phyloP scores from a whole-genome alignment of 441 rosid genomes.

The Bruguiera hainesii region DNA sequence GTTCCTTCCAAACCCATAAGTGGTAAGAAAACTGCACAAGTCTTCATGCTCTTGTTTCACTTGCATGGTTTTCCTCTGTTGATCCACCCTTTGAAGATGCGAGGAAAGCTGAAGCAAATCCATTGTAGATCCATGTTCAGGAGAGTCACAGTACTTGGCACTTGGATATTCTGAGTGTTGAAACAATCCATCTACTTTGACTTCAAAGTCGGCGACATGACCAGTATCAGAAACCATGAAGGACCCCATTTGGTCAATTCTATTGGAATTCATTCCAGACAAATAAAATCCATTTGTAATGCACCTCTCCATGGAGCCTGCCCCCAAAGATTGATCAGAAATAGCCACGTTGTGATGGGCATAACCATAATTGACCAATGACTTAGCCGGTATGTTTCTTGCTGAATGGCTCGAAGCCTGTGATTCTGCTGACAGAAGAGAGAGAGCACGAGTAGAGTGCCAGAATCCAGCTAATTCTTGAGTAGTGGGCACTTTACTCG shows the following conservation, averaged over 20 bases:
- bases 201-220: slow-evolving; percentile 22
- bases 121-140: slow-evolving; percentile 44
- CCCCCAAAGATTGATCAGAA: slow-evolving; percentile 24
- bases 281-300: slow-evolving; percentile 18
- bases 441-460: slow-evolving; percentile 70
- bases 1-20: slow-evolving; percentile 24
- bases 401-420: slow-evolving; percentile 37
- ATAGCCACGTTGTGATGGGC: slow-evolving; percentile 13
- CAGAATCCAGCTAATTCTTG: slow-evolving; percentile 41
- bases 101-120: slow-evolving; percentile 70
- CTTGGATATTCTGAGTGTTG: slow-evolving; percentile 21
- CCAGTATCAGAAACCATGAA: slow-evolving; percentile 21
- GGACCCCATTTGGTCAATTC: slow-evolving; percentile 19
- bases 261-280: slow-evolving; percentile 26
- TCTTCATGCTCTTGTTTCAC: slow-evolving; percentile 50
- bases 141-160: slow-evolving; percentile 27
- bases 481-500: slow-evolving; percentile 33
- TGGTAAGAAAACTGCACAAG: slow-evolving; percentile 32
- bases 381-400: slow-evolving; percentile 30
- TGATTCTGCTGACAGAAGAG: slow-evolving; percentile 92
- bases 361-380: slow-evolving; percentile 29
- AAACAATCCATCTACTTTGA: slow-evolving; percentile 24
- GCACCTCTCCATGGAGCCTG: slow-evolving; percentile 20
- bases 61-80: slow-evolving; percentile 49
- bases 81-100: slow-evolving; percentile 67